Evolutionary conservation across 164 flowering plant species (phyloP).

Genomic region (Euptelea pleiosperma): DNA sequence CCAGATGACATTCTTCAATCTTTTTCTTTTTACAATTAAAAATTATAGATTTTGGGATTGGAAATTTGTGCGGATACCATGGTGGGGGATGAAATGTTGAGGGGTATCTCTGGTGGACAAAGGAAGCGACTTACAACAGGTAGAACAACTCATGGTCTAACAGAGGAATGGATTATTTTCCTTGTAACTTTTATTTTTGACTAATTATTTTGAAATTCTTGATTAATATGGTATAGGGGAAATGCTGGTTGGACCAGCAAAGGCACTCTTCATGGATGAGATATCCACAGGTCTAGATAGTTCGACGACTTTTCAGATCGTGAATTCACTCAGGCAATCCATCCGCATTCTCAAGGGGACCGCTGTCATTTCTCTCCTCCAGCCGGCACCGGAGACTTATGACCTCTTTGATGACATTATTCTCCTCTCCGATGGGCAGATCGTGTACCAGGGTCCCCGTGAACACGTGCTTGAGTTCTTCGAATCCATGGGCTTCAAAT

Average conservation of each 20-base stretch:
- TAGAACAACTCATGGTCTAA: constrained; percentile 12
- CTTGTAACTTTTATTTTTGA: background rate
- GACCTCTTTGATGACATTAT: constrained; percentile 57
- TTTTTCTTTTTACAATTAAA: background rate
- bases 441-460: constrained; percentile 59
- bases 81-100: constrained; percentile 46
- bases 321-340: constrained; percentile 44
- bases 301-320: constrained; percentile 51
- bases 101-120: constrained; percentile 57
- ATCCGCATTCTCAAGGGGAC: constrained; percentile 43
- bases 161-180: background rate
- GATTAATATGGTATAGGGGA: constrained; percentile 32
- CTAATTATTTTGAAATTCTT: background rate
- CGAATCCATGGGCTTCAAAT: constrained; percentile 48
- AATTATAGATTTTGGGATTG: constrained; percentile 41
- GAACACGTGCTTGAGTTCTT: constrained; percentile 52
- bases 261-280: constrained; percentile 61
- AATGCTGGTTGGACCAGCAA: constrained; percentile 56
- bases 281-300: constrained; percentile 60
- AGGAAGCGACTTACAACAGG: constrained; percentile 49
- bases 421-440: constrained; percentile 51
- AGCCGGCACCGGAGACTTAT: constrained; percentile 60
- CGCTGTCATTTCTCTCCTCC: constrained; percentile 46
- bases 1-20: background rate
- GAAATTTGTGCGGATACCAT: constrained; percentile 50